Evolutionary conservation across 192 early-diverging fungal species (phyloP), one percentile per base, ranked within the genome.

Genomic region (Mycoemilia scoparia): DNA sequence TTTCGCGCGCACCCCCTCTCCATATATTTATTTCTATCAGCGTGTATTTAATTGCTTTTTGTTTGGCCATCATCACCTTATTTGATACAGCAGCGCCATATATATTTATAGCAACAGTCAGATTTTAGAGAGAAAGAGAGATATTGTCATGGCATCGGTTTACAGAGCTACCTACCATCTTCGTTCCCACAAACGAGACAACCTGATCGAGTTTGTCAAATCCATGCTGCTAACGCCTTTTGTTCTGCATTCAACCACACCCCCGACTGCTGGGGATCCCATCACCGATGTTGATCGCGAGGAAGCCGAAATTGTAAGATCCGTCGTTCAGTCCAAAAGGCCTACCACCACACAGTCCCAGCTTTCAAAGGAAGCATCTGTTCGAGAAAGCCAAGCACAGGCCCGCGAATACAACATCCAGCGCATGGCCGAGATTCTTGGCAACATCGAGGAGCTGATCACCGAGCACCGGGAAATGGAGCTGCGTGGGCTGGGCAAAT

Each of bases 171-270:
- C 58, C 53, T 73, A 64, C 51, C 61, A 70, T 22, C 36, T 71
- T 21, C 62, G 71, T 17, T 64, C 69, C n/a, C 81, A 87, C 67
- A 90, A 90, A 69, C 74, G 84, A 34, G 87, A 90, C 57, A 64
- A 67, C 30, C 76, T 87, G 38, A 87, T 87, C 46, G 79, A 84
- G 64, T 92, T 88, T 53, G 84, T 92, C 57, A 92, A 92, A 50
- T 69, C 71, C 22, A 69, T 84, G 41, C 66, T 88, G 7, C 67
- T 82, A 25, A 84, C 82, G 5, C 80, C 87, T 4, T 92, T 92
- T 41, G 75, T 87, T 31, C 69, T 91, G 16, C 77, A 86, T 51
- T 66, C 76, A 7, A 71, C 64, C 38, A 55, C 60, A 5, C 6
- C 31, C n/a, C 23, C 31, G 26, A 21, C 11, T 31, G 36, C 18